Base-by-base conservation (phyloP, 75 land plant genomes). In the Pseudotsuga menziesii region DNA sequence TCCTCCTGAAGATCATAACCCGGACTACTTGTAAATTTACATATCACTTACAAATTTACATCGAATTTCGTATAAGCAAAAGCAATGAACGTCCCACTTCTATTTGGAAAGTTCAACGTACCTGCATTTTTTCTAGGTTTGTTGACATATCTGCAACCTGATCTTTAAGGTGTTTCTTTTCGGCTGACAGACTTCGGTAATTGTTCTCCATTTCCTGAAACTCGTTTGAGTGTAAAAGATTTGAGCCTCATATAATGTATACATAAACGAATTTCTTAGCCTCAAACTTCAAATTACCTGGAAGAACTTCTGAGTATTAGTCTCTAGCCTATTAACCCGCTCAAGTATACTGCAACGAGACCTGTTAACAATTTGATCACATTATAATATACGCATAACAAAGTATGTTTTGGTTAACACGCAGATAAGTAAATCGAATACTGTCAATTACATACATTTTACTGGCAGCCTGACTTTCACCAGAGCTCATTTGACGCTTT, bases 111-210 rank as follows among this genome's bases (percentile, higher is more conserved):
- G n/a, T 3, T 9, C 20, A 19, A 29, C 5, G 66, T 56, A 82
- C 84, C 84, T 82, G 76, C 61, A 82, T 11, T 56, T 11, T 29
- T 12, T 69, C 17, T 32, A 82, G 16, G n/a, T 27, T 39, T 41
- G 11, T 39, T 25, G 61, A 25, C 61, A 82, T 22, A 11, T 22
- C 48, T 26, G 60, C 16, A 20, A 79, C 5, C 17, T 79, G 57
- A n/a, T 29, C 56, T 64, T 82, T 77, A 8, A 74, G 48, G n/a
- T 57, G 29, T 61, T 64, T 44, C 22, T 57, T 82, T 69, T 58
- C 27, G 23, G 67, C n/a, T 17, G 76, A 22, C 55, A 81, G 48
- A 17, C 58, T 17, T 20, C 9, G 36, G 70, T 56, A 25, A 27
- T 76, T 76, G 26, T 44, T 62, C 26, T 61, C 77, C 48, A 62